Evolutionary conservation across 257 asterid genomes (phyloP).

Genomic region (Solanum chaucha): DNA sequence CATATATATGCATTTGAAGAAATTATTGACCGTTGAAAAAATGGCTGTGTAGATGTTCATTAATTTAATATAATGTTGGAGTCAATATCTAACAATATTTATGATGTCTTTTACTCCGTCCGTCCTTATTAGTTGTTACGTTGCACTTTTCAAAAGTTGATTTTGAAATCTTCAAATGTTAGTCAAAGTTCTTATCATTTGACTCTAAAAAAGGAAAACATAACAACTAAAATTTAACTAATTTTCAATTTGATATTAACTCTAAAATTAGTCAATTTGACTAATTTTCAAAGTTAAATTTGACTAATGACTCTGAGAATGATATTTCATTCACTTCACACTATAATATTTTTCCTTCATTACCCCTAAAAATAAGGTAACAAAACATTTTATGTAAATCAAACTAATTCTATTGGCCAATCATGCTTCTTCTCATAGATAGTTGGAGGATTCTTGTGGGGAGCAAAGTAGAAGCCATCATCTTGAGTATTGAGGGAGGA

Average conservation of each 20-base stretch:
- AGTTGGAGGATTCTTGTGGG: background rate
- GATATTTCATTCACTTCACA: too few species aligned
- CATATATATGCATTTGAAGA: background rate
- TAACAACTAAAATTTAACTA: too few species aligned
- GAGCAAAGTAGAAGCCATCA: background rate
- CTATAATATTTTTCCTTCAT: too few species aligned
- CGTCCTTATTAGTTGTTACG: background rate
- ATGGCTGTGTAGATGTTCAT: background rate
- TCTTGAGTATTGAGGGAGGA: background rate
- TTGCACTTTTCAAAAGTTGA: accelerated
- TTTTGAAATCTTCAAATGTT: too few species aligned
- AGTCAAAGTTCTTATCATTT: too few species aligned
- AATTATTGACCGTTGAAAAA: background rate
- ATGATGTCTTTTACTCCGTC: background rate
- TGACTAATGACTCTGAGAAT: too few species aligned
- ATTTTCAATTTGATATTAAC: background rate
- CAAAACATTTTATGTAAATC: background rate
- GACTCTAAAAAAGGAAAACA: too few species aligned
- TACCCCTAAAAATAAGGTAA: too few species aligned
- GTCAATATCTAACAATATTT: background rate
- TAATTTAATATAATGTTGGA: background rate
- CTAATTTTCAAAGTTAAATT: too few species aligned
- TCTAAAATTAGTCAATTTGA: too few species aligned
- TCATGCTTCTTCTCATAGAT: background rate
- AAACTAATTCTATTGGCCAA: background rate